Evolutionary conservation across 768 basidiomycete species (phyloP).

Genomic region (Panellus pusillus): DNA sequence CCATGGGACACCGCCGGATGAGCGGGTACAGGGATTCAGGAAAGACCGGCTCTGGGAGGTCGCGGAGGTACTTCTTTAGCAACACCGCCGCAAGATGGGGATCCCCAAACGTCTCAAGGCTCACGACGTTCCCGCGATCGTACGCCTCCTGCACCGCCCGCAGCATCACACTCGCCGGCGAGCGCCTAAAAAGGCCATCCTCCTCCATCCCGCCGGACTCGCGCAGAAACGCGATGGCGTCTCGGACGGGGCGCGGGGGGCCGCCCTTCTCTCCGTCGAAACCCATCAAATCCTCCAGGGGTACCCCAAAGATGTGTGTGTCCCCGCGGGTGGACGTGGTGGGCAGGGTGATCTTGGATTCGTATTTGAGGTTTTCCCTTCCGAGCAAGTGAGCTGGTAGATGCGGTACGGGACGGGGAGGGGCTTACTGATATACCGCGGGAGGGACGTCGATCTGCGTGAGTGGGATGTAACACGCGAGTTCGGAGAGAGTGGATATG

Average conservation of each 20-base stretch:
- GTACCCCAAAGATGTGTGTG: slow-evolving; percentile 73
- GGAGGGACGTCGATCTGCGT: slow-evolving; percentile 87
- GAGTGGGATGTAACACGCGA: slow-evolving; percentile 76
- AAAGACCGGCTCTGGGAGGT: slow-evolving; percentile 79
- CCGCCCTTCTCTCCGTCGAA: slow-evolving; percentile 79
- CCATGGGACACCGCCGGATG: slow-evolving; percentile 66
- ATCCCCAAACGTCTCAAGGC: slow-evolving; percentile 72
- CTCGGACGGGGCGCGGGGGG: slow-evolving; percentile 77
- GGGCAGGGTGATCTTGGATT: slow-evolving; percentile 68
- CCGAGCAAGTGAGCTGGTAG: not conserved
- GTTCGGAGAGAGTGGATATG: slow-evolving; percentile 71
- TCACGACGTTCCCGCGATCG: slow-evolving; percentile 81
- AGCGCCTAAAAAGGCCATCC: slow-evolving; percentile 83
- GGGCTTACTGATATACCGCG: slow-evolving; percentile 72
- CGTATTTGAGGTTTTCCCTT: slow-evolving; percentile 80
- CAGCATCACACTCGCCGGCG: slow-evolving; percentile 67
- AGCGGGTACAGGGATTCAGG: slow-evolving; percentile 64
- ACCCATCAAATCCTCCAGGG: slow-evolving; percentile 83
- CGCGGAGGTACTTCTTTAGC: slow-evolving; percentile 82
- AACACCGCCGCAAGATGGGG: slow-evolving; percentile 83
- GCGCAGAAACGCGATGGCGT: slow-evolving; percentile 70
- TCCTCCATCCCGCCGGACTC: slow-evolving; percentile 63
- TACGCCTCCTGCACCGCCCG: slow-evolving; percentile 81
- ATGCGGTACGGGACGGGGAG: slow-evolving; percentile 10
- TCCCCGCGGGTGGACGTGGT: slow-evolving; percentile 43